Base-by-base conservation (phyloP, 495 filamentous ascomycete genomes). In the Hapsidospora chrysogenum region DNA sequence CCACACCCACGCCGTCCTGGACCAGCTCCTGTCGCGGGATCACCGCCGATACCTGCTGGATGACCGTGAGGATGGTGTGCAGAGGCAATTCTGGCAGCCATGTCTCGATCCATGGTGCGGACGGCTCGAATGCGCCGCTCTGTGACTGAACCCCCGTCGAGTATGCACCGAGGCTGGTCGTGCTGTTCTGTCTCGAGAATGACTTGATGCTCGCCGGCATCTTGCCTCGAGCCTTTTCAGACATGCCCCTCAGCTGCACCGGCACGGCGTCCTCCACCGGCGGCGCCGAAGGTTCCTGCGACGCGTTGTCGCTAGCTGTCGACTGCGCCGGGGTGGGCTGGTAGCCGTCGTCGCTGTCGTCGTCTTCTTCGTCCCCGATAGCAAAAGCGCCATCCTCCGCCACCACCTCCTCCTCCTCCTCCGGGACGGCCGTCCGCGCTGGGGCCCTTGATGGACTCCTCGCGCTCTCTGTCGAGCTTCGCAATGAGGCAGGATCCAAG, bases 211-310 rank as follows among this genome's bases (percentile, higher is more conserved):
- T 79, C 8, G 80, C 85, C n/a, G 92, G 92, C 72, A 89, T 83
- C 52, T 99, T 99, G 6, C 89, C 89, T 32, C 89, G 64, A 17
- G 89, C 92, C 49, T 96, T 99, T 53, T 99, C 89, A 8, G 87
- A 93, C 85, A 96, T 99, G 31, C 85, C 87, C 31, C 84, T 72
- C n/a, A 92, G 50, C 46, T 95, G 87, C 22, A 76, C 60, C n/a
- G 86, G 83, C 9, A 93, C 70, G 17, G 80, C 76, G 45, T 89
- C 83, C 38, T 92, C 89, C 1, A 70, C 57, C 1, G 70, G 68
- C 0, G 73, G 85, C 11, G 81, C 76, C 11, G 78, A 54, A 4
- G 76, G 73, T 13, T 76, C 68, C 11, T 72, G 67, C 4, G 85
- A 89, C 13, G 66, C 70, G 22, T 72, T 74, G 28, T 72, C 63